These are phyloP conservation scores for Citrus trifoliata DNA, from an alignment of 345 rosid genomes.

Conservation along the genomic window DNA sequence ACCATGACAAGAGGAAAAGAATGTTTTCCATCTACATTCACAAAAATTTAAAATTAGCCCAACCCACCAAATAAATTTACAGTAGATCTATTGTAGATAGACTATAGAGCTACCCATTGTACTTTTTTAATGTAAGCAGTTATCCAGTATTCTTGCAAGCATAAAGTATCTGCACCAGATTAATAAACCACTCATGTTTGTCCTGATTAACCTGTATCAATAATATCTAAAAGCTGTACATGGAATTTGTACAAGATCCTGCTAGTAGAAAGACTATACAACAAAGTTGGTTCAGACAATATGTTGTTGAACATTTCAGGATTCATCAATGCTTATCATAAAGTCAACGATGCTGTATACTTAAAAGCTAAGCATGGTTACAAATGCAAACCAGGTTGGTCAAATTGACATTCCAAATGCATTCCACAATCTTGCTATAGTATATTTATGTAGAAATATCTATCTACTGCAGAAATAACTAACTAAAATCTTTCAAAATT, in stretches of 20 bases:
- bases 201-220: not conserved
- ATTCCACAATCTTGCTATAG: not conserved
- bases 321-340: not conserved
- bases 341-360: not conserved
- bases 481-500: not conserved
- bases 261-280: not conserved
- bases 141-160: not conserved
- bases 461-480: not conserved
- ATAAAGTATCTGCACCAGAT: not conserved
- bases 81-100: not conserved
- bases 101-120: not conserved
- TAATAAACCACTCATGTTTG: not conserved
- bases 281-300: not conserved
- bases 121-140: not conserved
- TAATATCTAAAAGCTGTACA: not conserved
- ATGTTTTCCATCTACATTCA: slow-evolving; percentile 53
- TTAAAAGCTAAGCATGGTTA: not conserved
- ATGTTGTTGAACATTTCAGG: not conserved
- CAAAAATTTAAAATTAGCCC: not conserved
- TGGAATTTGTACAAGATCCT: not conserved
- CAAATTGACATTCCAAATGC: not conserved
- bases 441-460: no score
- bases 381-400: not conserved
- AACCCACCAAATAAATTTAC: not conserved
- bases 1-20: slow-evolving; percentile 75